Evolutionary conservation across 1,139 yeast genomes (phyloP).

Genomic region (Sugiyamaella paludigena): DNA sequence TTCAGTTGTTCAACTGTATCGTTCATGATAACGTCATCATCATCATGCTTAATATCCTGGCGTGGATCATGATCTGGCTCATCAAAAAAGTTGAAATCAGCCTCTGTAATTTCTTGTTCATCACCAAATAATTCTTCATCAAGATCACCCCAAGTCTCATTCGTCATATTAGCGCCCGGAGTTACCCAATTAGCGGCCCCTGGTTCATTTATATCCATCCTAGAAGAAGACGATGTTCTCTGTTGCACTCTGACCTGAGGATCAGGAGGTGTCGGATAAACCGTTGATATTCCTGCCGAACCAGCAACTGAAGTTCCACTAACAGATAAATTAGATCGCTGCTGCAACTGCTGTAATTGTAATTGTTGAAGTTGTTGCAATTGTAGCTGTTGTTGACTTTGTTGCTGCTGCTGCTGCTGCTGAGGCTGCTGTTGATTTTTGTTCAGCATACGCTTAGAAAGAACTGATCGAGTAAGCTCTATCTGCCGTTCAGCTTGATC

Average conservation of each 20-base stretch:
- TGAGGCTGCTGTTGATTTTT: neutral
- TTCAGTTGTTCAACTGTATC: no score
- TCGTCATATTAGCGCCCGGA: slow-evolving; percentile 24
- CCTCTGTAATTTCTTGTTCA: slow-evolving; percentile 41
- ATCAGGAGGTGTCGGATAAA: slow-evolving; percentile 42
- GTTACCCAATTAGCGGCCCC: slow-evolving; percentile 31
- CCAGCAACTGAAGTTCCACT: slow-evolving; percentile 4
- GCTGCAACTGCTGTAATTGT: neutral
- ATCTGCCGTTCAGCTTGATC: slow-evolving; percentile 32
- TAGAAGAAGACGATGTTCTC: slow-evolving; percentile 24
- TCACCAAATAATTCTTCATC: slow-evolving; percentile 47
- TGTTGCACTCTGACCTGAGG: slow-evolving; percentile 26
- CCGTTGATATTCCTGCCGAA: slow-evolving; percentile 11
- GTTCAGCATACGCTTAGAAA: neutral
- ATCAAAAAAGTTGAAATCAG: slow-evolving; percentile 46
- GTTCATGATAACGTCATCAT: no score
- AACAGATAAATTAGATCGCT: neutral
- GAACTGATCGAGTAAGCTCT: slow-evolving; percentile 2
- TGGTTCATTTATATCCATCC: slow-evolving; percentile 28
- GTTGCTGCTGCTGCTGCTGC: neutral
- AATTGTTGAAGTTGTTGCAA: neutral
- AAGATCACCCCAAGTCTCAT: slow-evolving; percentile 40
- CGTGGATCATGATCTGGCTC: slow-evolving; percentile 28
- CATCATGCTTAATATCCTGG: no score
- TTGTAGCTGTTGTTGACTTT: neutral